Evolutionary conservation across 257 asterid species (phyloP), one percentile per base, ranked within the genome.

Genomic region (Ilex asprella): DNA sequence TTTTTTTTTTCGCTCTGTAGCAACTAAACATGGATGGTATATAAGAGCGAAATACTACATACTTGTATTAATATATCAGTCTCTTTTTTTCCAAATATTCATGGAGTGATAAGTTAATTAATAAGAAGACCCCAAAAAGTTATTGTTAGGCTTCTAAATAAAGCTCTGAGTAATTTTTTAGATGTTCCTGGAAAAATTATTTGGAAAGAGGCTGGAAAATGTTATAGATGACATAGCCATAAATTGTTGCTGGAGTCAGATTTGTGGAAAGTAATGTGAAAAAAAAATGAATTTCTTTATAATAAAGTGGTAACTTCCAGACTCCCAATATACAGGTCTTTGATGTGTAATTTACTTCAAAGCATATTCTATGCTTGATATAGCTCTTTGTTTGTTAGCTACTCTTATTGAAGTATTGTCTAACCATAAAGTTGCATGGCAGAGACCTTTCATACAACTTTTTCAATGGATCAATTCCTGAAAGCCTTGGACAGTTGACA

Each of bases 371-470:
- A 60, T 61, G 52, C 2, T 46, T 46, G n/a, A 41, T 14, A 46
- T 10, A 2, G 6, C 52, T 10, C 14, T 46, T 46, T 14, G 1
- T 11, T 4, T 11, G 13, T 46, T 46, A 6, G 14, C 52, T 10
- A 14, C 52, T 46, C n/a, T 10, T 46, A 46, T 46, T 13, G 8
- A 14, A 16, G n/a, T 60, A 43, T 46, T 41, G 60, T 60, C 15
- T 43, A 73, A 76, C 46, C 49, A 58, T 56, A 60, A 44, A 68
- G 62, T 70, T 75, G 57, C 58, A 64, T 62, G 39, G 58, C 95
- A 93, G 99, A 89, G 99, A 93, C 77, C 86, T 93, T 59, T 93
- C 99, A 2, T 82, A 65, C 84, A 93, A 93, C 78, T 81, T 67
- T 66, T 82, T 93, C 75, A 90, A 82, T 64, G 99, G 96, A 69